A percentile compares a stretch with the other conserved stretches of the same genome.
phyloP scores from a whole-genome alignment of 2,329 filamentous ascomycete species.

The Fusarium torulosum region DNA sequence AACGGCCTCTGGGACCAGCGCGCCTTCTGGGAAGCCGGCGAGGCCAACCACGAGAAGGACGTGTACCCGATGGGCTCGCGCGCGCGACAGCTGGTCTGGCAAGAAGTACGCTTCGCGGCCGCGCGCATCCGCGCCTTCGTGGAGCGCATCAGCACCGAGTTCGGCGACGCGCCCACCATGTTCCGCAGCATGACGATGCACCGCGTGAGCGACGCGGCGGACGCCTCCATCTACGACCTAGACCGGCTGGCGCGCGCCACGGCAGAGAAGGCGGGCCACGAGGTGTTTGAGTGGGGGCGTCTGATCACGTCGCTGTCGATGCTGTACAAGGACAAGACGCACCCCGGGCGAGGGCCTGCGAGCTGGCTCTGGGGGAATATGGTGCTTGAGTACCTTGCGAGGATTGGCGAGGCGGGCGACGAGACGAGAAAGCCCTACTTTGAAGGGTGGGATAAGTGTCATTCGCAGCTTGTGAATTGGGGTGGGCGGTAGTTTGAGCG shows the following conservation, averaged over 20 bases:
- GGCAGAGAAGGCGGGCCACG: slow-evolving; percentile 37
- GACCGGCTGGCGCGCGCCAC: slow-evolving; percentile 34
- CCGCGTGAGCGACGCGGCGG: slow-evolving; percentile 27
- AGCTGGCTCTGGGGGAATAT: slow-evolving; percentile 43
- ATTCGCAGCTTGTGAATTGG: slow-evolving; percentile 29
- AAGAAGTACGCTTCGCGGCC: slow-evolving; percentile 35
- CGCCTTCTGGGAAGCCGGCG: slow-evolving; percentile 36
- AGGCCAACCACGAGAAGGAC: slow-evolving; percentile 36
- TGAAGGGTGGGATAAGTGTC: slow-evolving; percentile 37
- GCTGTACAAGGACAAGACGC: slow-evolving; percentile 42
- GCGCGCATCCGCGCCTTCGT: slow-evolving; percentile 32
- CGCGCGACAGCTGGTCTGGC: slow-evolving; percentile 34
- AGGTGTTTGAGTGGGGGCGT: slow-evolving; percentile 41
- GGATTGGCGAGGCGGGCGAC: slow-evolving; percentile 20
- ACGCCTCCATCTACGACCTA: slow-evolving; percentile 36
- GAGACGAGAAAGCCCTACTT: slow-evolving; percentile 35
- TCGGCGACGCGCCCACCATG: slow-evolving; percentile 27
- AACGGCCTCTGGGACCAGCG: slow-evolving; percentile 42
- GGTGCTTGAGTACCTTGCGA: slow-evolving; percentile 40
- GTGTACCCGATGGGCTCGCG: slow-evolving; percentile 37
- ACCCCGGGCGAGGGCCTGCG: slow-evolving; percentile 35
- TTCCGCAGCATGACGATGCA: slow-evolving; percentile 38
- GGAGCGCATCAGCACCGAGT: slow-evolving; percentile 24
- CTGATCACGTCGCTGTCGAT: slow-evolving; percentile 32
- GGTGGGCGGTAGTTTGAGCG: slow-evolving; percentile 29